A percentile compares a stretch with the other conserved stretches of the same genome.
phyloP scores from a whole-genome alignment of 306 rosid genomes.

The Macrotyloma uniflorum region DNA sequence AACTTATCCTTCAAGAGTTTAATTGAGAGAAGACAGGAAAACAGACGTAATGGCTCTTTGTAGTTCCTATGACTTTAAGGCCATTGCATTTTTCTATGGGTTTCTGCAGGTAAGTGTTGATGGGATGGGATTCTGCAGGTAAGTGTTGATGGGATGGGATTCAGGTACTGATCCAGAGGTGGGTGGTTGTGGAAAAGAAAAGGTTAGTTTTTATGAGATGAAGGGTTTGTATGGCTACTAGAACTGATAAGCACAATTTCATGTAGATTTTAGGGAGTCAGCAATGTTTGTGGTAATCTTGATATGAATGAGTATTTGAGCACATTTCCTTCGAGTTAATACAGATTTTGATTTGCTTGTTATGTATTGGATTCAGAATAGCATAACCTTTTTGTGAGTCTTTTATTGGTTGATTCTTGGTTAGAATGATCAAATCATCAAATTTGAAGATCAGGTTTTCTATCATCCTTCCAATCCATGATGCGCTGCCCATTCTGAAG shows the following conservation, averaged over 20 bases:
- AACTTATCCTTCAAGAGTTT: neutral
- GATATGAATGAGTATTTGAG: neutral
- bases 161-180: neutral
- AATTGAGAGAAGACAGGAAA: conserved; percentile 41
- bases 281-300: neutral
- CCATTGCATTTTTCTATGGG: conserved; percentile 3
- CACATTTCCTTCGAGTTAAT: neutral
- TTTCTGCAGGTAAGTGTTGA: conserved; percentile 10
- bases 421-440: neutral
- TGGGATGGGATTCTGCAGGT: neutral
- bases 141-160: neutral
- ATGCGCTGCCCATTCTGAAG: neutral
- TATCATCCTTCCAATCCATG: neutral
- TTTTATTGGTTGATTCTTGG: neutral
- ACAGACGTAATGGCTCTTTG: conserved; percentile 57
- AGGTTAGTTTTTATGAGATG: conserved; percentile 17
- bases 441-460: neutral
- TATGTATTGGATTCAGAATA: neutral
- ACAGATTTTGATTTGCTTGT: neutral
- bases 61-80: conserved; percentile 42
- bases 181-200: neutral
- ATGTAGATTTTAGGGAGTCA: neutral
- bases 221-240: neutral
- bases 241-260: neutral
- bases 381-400: neutral